These are phyloP conservation scores for Geotrichum histeridarum DNA, from an alignment of 1,139 yeast species.

Conservation along the genomic window DNA sequence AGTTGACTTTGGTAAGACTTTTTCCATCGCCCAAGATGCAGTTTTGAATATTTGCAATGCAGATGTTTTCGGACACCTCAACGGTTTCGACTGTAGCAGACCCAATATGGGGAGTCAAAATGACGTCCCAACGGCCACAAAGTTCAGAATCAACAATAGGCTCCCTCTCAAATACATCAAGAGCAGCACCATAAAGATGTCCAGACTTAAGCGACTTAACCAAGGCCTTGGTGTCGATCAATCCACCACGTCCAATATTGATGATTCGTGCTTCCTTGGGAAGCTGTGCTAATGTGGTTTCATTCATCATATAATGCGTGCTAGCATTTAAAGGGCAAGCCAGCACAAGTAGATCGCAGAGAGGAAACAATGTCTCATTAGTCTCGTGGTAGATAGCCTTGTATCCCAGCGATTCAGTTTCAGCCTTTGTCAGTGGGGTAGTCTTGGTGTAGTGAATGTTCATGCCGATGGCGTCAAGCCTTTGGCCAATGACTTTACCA, in stretches of 20 bases:
- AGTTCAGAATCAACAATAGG: slow-evolving; percentile 55
- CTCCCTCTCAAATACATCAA: slow-evolving; percentile 78
- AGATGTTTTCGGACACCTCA: slow-evolving; percentile 28
- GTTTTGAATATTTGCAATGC: slow-evolving; percentile 47
- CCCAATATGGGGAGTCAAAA: slow-evolving; percentile 12
- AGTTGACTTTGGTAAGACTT: slow-evolving; percentile 17
- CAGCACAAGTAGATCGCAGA: slow-evolving; percentile 55
- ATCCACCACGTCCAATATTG: slow-evolving; percentile 74
- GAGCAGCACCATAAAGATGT: slow-evolving; percentile 49
- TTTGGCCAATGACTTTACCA: slow-evolving; percentile 59
- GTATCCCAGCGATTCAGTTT: slow-evolving; percentile 35
- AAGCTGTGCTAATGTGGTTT: slow-evolving; percentile 42
- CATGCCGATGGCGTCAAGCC: slow-evolving; percentile 61
- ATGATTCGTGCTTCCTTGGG: slow-evolving; percentile 59
- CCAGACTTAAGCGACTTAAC: slow-evolving; percentile 60
- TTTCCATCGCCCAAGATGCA: slow-evolving; percentile 30
- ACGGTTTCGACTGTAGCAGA: slow-evolving; percentile 14
- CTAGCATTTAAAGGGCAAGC: slow-evolving; percentile 63
- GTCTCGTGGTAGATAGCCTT: slow-evolving; percentile 41
- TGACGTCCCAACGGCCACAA: slow-evolving; percentile 46
- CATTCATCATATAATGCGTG: slow-evolving; percentile 55
- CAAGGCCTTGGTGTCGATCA: slow-evolving; percentile 65
- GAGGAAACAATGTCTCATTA: slow-evolving; percentile 39
- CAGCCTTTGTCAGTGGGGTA: slow-evolving; percentile 42
- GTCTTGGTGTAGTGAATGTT: slow-evolving; percentile 60